Evolutionary conservation across 2,329 filamentous ascomycete genomes (phyloP).

Genomic region (Beauveria varroae): DNA sequence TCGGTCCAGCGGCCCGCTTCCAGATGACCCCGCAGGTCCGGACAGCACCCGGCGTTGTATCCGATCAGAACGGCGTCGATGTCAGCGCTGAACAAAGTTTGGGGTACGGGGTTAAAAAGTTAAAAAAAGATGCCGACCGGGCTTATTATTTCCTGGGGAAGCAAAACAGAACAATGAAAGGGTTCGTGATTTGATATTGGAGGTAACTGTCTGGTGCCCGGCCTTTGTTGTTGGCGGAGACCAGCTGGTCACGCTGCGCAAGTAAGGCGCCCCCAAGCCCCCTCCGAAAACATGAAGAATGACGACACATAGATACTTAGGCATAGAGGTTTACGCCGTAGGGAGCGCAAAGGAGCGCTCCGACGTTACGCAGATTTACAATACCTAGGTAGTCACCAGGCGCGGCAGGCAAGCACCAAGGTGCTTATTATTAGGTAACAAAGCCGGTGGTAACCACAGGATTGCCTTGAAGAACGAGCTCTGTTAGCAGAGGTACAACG

Average conservation of each 20-base stretch:
- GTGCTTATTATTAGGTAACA: background rate
- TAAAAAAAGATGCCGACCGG: no score
- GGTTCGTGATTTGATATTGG: no score
- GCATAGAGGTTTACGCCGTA: no score
- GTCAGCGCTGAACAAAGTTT: background rate
- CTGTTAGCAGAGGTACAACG: background rate
- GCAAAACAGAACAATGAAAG: no score
- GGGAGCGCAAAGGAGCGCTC: no score
- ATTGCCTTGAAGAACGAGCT: background rate
- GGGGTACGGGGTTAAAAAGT: background rate
- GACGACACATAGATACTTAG: background rate
- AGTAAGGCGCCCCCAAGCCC: background rate
- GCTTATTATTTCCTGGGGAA: no score
- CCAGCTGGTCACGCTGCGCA: background rate
- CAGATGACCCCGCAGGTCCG: background rate
- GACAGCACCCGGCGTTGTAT: background rate
- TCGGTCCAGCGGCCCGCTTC: background rate
- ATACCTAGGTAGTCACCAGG: no score
- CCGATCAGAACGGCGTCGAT: background rate
- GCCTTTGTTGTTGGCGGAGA: no score
- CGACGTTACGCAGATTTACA: no score
- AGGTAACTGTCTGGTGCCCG: no score
- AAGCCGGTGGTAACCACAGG: background rate
- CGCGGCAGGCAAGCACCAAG: no score
- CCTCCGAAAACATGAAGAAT: constrained; percentile 10